A percentile compares a stretch with the other conserved stretches of the same genome.
phyloP scores from a whole-genome alignment of 2,329 filamentous ascomycete species.

The Botrytis tulipae region DNA sequence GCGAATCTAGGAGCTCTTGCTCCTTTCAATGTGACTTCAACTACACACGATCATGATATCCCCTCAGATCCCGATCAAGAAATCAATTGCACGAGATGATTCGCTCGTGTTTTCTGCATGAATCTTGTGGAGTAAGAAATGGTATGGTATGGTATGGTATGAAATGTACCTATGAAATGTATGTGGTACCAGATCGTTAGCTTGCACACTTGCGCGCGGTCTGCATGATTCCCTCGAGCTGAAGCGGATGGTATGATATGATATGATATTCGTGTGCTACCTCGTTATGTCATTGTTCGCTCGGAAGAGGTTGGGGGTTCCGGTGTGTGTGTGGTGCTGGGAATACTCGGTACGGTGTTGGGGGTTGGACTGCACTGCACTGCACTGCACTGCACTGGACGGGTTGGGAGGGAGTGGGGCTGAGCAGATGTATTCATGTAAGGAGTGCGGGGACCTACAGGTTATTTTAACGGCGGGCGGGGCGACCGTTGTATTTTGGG shows the following conservation, averaged over 20 bases:
- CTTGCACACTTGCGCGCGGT: neutral
- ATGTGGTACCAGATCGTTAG: neutral
- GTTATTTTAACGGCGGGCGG: neutral
- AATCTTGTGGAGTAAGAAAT: no score
- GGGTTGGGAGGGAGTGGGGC: neutral
- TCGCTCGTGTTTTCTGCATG: neutral
- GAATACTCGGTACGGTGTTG: neutral
- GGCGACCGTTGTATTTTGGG: neutral
- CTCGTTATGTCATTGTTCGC: neutral
- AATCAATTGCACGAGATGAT: neutral
- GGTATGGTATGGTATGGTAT: neutral
- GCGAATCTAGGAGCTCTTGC: neutral
- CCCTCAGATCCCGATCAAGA: neutral
- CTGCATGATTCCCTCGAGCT: neutral
- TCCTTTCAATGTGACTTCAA: neutral
- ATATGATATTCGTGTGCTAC: neutral
- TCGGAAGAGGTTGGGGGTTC: neutral
- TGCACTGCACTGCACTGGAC: neutral
- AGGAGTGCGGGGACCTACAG: neutral
- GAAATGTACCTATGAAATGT: neutral
- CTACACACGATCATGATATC: neutral
- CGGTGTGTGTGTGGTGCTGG: neutral
- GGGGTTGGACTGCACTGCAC: neutral
- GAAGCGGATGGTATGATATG: neutral
- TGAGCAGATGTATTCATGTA: neutral